Conservation (phyloP, 352 stramenopile species). For the Elongisporangium anandrum region DNA sequence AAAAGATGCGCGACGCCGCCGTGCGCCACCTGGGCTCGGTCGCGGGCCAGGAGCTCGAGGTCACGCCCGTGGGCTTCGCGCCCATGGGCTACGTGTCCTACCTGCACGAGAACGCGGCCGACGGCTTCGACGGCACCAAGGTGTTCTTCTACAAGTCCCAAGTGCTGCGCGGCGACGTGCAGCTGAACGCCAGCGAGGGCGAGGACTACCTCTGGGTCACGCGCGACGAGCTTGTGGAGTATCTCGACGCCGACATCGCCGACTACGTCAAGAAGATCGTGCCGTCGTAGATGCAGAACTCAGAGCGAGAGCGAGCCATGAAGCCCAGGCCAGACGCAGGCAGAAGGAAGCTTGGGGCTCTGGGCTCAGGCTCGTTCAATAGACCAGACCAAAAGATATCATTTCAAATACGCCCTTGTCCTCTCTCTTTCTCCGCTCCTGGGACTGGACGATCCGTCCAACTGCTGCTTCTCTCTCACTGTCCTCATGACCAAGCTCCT, state of each 20-base stretch:
- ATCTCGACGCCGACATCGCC: slow-evolving; percentile 60
- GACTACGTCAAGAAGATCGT: slow-evolving; percentile 81
- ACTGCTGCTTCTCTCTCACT: background rate
- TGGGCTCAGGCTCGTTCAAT: background rate
- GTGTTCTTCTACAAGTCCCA: slow-evolving; percentile 88
- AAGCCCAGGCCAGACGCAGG: background rate
- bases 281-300: slow-evolving; percentile 25
- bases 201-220: slow-evolving; percentile 83
- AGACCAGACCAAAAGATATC: background rate
- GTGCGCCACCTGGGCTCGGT: slow-evolving; percentile 49
- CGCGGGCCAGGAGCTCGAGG: slow-evolving; percentile 41
- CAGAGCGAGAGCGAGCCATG: background rate
- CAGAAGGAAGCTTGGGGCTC: too few species aligned
- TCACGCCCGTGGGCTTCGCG: slow-evolving; percentile 60
- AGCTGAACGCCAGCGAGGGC: slow-evolving; percentile 52
- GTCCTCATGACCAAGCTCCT: slow-evolving; percentile 15
- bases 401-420: background rate
- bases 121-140: slow-evolving; percentile 73
- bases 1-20: slow-evolving; percentile 82
- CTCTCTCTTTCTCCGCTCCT: background rate
- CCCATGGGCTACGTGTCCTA: slow-evolving; percentile 76
- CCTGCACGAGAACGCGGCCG: slow-evolving; percentile 39
- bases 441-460: background rate
- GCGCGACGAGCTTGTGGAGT: slow-evolving; percentile 66
- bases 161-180: slow-evolving; percentile 49